Percentiles rank a stretch among this genome's conserved stretches.
Conservation (phyloP, 805 yeast species). For the Metschnikowia sp. region DNA sequence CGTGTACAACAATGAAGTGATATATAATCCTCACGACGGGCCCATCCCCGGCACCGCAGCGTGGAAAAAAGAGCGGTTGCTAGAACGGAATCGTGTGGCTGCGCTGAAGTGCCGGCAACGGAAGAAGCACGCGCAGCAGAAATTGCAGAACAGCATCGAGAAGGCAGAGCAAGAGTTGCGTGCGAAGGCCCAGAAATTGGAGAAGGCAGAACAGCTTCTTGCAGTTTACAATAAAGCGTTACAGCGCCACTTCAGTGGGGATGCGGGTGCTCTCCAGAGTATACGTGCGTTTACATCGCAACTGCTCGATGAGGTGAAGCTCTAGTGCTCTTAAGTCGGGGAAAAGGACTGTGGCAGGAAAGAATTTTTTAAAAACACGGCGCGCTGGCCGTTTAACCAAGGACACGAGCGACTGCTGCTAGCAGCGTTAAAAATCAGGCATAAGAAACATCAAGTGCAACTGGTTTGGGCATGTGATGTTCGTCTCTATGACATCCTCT, state of each 20-base stretch:
- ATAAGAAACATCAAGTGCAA: no score
- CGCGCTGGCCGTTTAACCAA: no score
- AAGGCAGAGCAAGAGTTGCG: conserved; percentile 45
- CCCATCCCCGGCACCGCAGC: conserved; percentile 62
- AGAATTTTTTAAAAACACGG: not conserved
- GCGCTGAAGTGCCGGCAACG: conserved; percentile 68
- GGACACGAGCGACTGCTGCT: no score
- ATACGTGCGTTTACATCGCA: conserved; percentile 11
- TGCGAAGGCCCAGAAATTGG: conserved; percentile 18
- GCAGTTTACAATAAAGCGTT: conserved; percentile 20
- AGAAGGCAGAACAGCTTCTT: conserved; percentile 22
- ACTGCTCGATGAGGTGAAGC: conserved; percentile 4
- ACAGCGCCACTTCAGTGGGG: conserved; percentile 15
- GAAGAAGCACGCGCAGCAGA: conserved; percentile 65
- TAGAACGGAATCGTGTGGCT: conserved; percentile 65
- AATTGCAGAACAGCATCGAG: conserved; percentile 58
- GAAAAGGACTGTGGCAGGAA: not conserved
- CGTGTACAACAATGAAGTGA: conserved; percentile 54
- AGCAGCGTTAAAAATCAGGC: no score
- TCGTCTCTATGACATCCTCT: no score
- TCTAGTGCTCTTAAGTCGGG: not conserved
- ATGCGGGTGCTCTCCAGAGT: conserved; percentile 10
- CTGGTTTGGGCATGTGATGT: no score
- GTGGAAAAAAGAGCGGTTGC: conserved; percentile 63
- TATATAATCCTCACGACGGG: conserved; percentile 50